Evolutionary conservation across 129 eudicot species (phyloP), one percentile per base, ranked within the genome.

Genomic region (Silybum marianum): DNA sequence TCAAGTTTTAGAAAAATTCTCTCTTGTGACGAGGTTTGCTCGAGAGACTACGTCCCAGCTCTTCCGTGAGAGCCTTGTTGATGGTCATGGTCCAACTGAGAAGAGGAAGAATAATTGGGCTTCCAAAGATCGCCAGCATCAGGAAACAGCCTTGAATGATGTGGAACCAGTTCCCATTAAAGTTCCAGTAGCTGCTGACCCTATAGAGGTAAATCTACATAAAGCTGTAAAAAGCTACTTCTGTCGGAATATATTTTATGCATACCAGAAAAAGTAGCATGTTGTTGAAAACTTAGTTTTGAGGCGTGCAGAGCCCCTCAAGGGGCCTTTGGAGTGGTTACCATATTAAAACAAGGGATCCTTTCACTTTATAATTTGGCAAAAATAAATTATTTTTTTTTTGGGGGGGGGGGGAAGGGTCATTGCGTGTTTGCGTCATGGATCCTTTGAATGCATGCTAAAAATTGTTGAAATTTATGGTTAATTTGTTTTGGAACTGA

Each of bases 31-130:
- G 42, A 86, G 88, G 87, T 91, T 96, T 91, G 97, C 99, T 73
- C 90, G 99, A 78, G 99, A 96, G 88, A 96, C 99, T 60, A 96
- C 97, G 72, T 90, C 98, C 75, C 99, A 96, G 77, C 92, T 93
- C 71, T 93, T 96, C 73, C 86, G 97, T 40, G 99, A 96, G 58
- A 78, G 42, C 85, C 91, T 88, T 75, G 77, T 84, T 68, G 98
- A 93, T 81, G 90, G 90, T 34, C 85, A 86, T 72, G 71, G 86
- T 72, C 77, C 88, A 36, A 80, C 73, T 87, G 97, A 89, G 69
- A 82, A 73, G 68, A 84, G 81, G 83, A 90, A 87, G 83, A 91
- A 83, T 69, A 88, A 76, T 69, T 86, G 73, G 82, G 91, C 89
- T 73, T 74, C 84, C 22, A 73, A 86, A 26, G 80, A 83, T 74